phyloP scores from a whole-genome alignment of 495 filamentous ascomycete species.

The Aspergillus heteromorphus region DNA sequence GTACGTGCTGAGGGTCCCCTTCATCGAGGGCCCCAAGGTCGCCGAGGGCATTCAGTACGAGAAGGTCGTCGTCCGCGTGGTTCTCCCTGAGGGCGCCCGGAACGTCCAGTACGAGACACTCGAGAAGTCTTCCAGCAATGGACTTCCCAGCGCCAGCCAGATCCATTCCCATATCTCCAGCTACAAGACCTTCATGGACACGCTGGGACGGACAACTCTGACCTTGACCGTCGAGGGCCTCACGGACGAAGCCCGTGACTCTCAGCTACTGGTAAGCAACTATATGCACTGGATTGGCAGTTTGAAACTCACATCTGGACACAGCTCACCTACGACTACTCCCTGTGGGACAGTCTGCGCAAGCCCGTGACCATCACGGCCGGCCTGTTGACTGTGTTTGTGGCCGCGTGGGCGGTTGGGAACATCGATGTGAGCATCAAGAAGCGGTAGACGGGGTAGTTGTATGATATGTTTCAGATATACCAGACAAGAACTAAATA shows the following conservation, averaged over 20 bases:
- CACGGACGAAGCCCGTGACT: constrained; percentile 79
- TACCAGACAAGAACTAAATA: not conserved
- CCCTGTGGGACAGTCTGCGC: constrained; percentile 65
- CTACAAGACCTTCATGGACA: constrained; percentile 90
- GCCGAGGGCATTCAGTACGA: constrained; percentile 81
- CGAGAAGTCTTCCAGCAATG: constrained; percentile 34
- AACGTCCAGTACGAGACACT: constrained; percentile 53
- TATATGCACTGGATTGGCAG: not conserved
- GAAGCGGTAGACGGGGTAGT: constrained; percentile 30
- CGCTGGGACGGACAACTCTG: constrained; percentile 77
- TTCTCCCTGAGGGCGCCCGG: constrained; percentile 88
- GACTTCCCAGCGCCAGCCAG: constrained; percentile 28
- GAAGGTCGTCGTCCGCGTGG: constrained; percentile 69
- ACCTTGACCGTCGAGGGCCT: constrained; percentile 77
- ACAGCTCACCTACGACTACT: constrained; percentile 76
- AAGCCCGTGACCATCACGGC: constrained; percentile 82
- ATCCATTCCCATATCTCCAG: constrained; percentile 50
- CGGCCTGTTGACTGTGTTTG: constrained; percentile 70
- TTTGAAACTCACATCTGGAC: constrained; percentile 6
- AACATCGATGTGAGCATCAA: constrained; percentile 70
- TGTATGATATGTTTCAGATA: constrained; percentile 16
- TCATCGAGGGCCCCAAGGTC: constrained; percentile 86
- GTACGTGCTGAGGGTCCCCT: constrained; percentile 90
- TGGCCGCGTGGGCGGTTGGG: constrained; percentile 68
- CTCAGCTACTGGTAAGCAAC: constrained; percentile 60